Percentiles rank a stretch among this genome's conserved stretches.
Conservation (phyloP, 208 protist species). For the Leishmania lainsoni region DNA sequence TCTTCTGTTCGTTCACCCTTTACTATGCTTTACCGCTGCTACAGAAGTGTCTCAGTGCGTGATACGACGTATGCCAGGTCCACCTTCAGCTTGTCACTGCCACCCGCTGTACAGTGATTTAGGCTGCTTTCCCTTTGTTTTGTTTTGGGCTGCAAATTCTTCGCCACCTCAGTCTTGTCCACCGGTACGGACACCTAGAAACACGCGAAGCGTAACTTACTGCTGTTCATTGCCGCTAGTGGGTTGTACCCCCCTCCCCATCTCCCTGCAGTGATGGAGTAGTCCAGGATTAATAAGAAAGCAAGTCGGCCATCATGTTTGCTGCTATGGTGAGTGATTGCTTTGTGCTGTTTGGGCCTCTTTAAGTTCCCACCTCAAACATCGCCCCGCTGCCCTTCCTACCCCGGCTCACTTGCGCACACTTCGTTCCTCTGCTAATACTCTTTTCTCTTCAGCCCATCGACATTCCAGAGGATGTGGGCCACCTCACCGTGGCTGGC, state of each 20-base stretch:
- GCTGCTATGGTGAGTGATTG: not conserved
- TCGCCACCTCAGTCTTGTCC: not conserved
- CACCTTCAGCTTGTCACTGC: not conserved
- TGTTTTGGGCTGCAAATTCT: not conserved
- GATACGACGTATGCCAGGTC: not conserved
- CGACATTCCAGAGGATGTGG: not conserved
- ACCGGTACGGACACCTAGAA: not conserved
- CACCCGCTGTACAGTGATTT: not conserved
- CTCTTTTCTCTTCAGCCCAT: not conserved
- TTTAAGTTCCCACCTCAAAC: not conserved
- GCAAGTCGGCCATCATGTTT: not conserved
- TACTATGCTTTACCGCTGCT: not conserved
- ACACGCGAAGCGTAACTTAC: not conserved
- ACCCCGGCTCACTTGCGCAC: not conserved
- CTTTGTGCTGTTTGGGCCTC: not conserved
- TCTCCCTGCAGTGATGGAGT: not conserved
- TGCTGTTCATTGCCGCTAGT: not conserved
- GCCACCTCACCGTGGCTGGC: not conserved
- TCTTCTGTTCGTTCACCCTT: not conserved
- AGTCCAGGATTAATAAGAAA: not conserved
- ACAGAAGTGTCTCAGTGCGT: not conserved
- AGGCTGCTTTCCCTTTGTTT: not conserved
- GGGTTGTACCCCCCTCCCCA: not conserved
- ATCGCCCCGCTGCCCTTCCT: not conserved
- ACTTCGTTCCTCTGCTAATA: not conserved